Base-by-base conservation (phyloP, 352 stramenopile genomes). In the Phytophthora syringae region DNA sequence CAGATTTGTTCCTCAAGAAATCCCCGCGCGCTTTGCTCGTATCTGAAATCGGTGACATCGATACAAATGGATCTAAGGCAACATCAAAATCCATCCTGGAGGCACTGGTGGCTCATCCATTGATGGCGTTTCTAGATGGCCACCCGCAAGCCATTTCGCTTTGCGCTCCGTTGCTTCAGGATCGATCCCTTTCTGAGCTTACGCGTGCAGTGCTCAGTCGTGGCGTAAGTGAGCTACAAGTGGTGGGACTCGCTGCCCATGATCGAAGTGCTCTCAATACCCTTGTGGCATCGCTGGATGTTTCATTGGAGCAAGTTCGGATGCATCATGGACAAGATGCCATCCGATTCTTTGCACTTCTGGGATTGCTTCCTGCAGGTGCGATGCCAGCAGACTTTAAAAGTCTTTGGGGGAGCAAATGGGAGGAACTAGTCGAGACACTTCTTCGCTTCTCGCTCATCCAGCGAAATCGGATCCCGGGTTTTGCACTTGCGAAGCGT, bases 131-230 rank as follows among this genome's bases (percentile, higher is more conserved):
- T 51, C 69, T 94, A 12, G 86, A 94, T 51, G 86, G 86, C 22
- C 86, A 94, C 16, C 86, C 86, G 12, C 86, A 94, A 63, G 86
- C 86, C 13, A 94, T 94, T 51, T 91, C 86, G 18, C 59, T 94
- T 11, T 94, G 86, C 48, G 83, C 86, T 1, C 80, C 86, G 2
- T 64, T 94, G 27, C 72, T 94, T 18, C 82, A 91, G 43, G 86
- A 94, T 47, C 77, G 85, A 12, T 92, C 86, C 15, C 58, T 94
- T 11, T 79, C 82, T 1, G 86, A 94, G 54, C 60, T 94, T 25
- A 94, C 86, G n/a, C 76, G 85, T 2, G 77, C 77, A 15, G 83
- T 94, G 20, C 71, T 92, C 3, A 88, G 74, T 69, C 79, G 83
- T 22, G 83, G 83, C 21, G 83, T 92, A 4, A 90, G 74, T 28